These are phyloP conservation scores for Prunus mume DNA, from an alignment of 306 rosid genomes.

Conservation along the genomic window DNA sequence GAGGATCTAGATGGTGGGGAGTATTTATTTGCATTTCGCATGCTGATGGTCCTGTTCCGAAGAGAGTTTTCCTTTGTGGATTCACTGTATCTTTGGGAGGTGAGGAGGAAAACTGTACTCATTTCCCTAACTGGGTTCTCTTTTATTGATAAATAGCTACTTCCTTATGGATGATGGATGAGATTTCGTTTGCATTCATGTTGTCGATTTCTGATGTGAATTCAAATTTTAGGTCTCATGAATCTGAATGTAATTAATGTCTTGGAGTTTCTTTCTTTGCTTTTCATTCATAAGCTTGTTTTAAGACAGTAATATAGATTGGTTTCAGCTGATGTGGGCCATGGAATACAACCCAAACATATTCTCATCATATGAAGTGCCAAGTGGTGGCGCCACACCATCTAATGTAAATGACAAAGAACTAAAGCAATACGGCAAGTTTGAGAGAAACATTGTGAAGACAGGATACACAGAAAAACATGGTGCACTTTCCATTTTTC, in stretches of 20 bases:
- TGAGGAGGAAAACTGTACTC: conserved; percentile 34
- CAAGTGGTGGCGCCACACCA: conserved; percentile 29
- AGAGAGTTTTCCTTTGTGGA: conserved; percentile 94
- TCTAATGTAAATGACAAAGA: conserved; percentile 45
- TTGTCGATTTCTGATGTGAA: not conserved
- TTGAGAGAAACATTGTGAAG: conserved; percentile 66
- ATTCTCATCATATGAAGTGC: conserved; percentile 53
- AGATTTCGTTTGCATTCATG: not conserved
- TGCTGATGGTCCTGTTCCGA: conserved; percentile 97
- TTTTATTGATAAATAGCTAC: conserved; percentile 16
- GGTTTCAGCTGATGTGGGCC: conserved; percentile 96
- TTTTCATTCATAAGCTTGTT: conserved; percentile 35
- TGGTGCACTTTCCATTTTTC: conserved; percentile 64
- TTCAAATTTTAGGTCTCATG: not conserved
- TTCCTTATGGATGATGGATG: conserved; percentile 12
- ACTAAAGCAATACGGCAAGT: conserved; percentile 81
- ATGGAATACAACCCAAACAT: conserved; percentile 96
- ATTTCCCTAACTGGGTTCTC: conserved; percentile 1
- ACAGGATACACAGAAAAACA: conserved; percentile 51
- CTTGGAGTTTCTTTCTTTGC: conserved; percentile 19
- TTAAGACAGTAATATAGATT: conserved; percentile 67
- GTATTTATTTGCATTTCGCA: conserved; percentile 93
- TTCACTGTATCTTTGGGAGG: conserved; percentile 96
- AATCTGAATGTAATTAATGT: conserved; percentile 14
- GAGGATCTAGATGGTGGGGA: conserved; percentile 96